These are phyloP conservation scores for Beauveria caledonica DNA, from an alignment of 2,329 filamentous ascomycete species.

Conservation along the genomic window DNA sequence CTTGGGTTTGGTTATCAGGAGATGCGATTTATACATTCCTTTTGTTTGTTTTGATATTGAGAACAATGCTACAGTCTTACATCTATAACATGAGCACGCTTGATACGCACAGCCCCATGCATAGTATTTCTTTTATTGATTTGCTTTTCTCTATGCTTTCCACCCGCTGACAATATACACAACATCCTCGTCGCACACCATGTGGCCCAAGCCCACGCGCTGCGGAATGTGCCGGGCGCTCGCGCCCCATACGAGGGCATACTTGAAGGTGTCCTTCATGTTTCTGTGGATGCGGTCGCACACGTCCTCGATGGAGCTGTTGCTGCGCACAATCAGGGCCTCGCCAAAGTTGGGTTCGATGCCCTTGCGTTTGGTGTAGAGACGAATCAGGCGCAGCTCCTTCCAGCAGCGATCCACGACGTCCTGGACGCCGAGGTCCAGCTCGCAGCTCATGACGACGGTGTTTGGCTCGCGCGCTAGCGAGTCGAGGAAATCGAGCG, in stretches of 20 bases:
- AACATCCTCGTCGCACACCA: slow-evolving; percentile 63
- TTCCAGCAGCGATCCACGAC: slow-evolving; percentile 94
- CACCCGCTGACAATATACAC: slow-evolving; percentile 60
- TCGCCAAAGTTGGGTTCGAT: slow-evolving; percentile 82
- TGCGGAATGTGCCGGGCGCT: slow-evolving; percentile 93
- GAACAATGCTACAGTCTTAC: slow-evolving; percentile 8
- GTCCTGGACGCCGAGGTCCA: slow-evolving; percentile 86
- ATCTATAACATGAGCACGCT: not conserved
- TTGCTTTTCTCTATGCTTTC: slow-evolving; percentile 43
- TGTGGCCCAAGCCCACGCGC: slow-evolving; percentile 76
- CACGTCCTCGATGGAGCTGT: slow-evolving; percentile 90
- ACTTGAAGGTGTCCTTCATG: slow-evolving; percentile 98
- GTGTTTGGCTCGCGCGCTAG: slow-evolving; percentile 89
- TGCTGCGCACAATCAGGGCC: slow-evolving; percentile 82
- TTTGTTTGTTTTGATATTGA: slow-evolving; percentile 10
- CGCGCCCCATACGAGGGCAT: slow-evolving; percentile 94
- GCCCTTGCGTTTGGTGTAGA: slow-evolving; percentile 97
- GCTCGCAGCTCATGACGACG: slow-evolving; percentile 94
- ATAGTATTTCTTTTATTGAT: slow-evolving; percentile 4
- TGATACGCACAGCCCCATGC: not conserved
- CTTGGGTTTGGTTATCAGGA: not conserved
- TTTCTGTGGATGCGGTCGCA: slow-evolving; percentile 92
- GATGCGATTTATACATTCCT: slow-evolving; percentile 1
- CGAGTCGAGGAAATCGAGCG: slow-evolving; percentile 85
- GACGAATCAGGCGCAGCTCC: slow-evolving; percentile 78